A percentile compares a stretch with the other conserved stretches of the same genome.
These are phyloP conservation scores for Cardiospermum halicacabum DNA, from an alignment of 345 rosid species.

Conservation along the genomic window DNA sequence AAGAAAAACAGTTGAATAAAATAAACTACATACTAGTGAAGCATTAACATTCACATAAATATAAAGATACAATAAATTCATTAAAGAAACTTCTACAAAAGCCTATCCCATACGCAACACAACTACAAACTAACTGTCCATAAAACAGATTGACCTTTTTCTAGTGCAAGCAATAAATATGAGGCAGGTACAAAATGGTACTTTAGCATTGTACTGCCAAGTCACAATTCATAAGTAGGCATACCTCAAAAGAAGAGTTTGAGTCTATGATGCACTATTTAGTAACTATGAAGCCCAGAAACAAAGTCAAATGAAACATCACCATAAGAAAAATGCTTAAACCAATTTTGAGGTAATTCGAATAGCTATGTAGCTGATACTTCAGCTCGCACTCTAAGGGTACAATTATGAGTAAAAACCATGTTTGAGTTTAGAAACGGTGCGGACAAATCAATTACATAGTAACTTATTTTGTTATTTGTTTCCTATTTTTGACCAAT, in stretches of 20 bases:
- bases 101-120: background rate
- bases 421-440: background rate
- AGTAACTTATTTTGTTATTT: background rate
- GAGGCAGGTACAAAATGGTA: background rate
- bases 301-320: background rate
- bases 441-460: background rate
- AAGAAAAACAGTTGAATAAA: background rate
- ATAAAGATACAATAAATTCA: background rate
- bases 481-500: background rate
- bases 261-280: background rate
- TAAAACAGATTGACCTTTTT: background rate
- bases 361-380: background rate
- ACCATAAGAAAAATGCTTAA: background rate
- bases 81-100: background rate
- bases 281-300: background rate
- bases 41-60: background rate
- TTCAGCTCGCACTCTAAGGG: background rate
- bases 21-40: background rate
- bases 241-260: background rate
- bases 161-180: background rate
- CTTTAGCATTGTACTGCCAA: background rate
- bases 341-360: background rate
- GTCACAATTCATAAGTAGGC: background rate
- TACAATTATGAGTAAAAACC: background rate
- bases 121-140: background rate